Percentiles rank a stretch among this genome's conserved stretches.
Conservation (phyloP, 2,329 filamentous ascomycete species). For the Bisporella sp. region DNA sequence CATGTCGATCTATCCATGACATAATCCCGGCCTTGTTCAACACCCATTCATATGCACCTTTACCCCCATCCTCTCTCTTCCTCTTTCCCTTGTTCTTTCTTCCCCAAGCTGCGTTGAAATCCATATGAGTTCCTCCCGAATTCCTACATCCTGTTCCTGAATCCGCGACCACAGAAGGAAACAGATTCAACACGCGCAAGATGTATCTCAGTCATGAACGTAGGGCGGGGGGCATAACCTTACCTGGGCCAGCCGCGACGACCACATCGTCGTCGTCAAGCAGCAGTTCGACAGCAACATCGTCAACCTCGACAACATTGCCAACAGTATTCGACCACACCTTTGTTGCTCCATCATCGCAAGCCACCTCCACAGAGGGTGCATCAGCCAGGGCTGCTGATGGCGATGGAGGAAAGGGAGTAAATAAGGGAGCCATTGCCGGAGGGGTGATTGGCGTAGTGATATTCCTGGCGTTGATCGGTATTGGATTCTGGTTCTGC, state of each 20-base stretch:
- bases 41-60: neutral
- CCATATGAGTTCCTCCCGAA: neutral
- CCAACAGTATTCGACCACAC: neutral
- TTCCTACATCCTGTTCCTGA: neutral
- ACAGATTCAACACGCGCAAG: no score
- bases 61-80: neutral
- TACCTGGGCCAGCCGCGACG: neutral
- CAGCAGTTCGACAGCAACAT: neutral
- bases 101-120: neutral
- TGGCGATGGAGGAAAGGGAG: neutral
- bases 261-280: neutral
- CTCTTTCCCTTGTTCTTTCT: neutral
- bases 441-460: neutral
- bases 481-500: neutral
- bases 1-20: neutral
- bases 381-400: neutral
- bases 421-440: neutral
- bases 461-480: neutral
- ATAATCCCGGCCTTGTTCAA: neutral
- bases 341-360: neutral
- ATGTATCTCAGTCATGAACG: neutral
- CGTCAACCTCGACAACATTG: neutral
- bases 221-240: neutral
- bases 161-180: neutral
- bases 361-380: neutral